A percentile compares a stretch with the other conserved stretches of the same genome.
Evolutionary conservation across 768 basidiomycete genomes (phyloP).

Genomic region (Hypholoma fasciculare): DNA sequence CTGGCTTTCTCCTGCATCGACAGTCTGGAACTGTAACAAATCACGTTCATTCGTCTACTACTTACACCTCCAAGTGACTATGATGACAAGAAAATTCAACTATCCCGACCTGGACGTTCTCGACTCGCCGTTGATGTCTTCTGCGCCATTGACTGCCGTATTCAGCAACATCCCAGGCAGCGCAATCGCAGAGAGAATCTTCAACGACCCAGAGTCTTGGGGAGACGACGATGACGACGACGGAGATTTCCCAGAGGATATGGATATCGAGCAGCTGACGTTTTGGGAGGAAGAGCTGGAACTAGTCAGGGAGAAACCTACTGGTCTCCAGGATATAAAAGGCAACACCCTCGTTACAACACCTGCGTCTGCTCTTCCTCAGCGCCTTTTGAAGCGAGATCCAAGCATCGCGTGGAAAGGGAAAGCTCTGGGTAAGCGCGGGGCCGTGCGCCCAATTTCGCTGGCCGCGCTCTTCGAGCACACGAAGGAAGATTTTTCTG

Average conservation of each 20-base stretch:
- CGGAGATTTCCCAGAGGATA: conserved; percentile 23
- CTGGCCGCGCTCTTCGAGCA: conserved; percentile 27
- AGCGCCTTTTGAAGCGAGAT: conserved; percentile 7
- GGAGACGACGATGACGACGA: conserved; percentile 28
- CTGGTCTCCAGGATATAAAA: conserved; percentile 8
- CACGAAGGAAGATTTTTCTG: conserved; percentile 22
- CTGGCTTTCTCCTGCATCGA: conserved; percentile 13
- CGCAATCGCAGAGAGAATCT: conserved; percentile 41
- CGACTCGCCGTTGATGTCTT: conserved; percentile 37
- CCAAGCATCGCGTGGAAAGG: conserved; percentile 13
- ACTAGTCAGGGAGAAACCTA: conserved; percentile 22
- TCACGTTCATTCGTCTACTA: conserved; percentile 12
- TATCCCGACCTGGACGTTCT: conserved; percentile 38
- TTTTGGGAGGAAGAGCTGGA: conserved; percentile 38
- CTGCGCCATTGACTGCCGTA: conserved; percentile 26
- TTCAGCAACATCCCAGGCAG: conserved; percentile 34
- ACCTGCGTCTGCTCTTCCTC: conserved; percentile 9
- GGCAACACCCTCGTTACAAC: conserved; percentile 11
- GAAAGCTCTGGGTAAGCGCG: conserved; percentile 16
- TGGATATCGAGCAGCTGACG: conserved; percentile 23
- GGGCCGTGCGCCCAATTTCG: conserved; percentile 26
- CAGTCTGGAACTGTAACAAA: conserved; percentile 30
- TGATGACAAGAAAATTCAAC: conserved; percentile 28
- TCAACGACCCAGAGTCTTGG: conserved; percentile 46
- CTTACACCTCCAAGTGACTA: conserved; percentile 15